These are phyloP conservation scores for Brassica balearica DNA, from an alignment of 441 rosid genomes.

Conservation along the genomic window DNA sequence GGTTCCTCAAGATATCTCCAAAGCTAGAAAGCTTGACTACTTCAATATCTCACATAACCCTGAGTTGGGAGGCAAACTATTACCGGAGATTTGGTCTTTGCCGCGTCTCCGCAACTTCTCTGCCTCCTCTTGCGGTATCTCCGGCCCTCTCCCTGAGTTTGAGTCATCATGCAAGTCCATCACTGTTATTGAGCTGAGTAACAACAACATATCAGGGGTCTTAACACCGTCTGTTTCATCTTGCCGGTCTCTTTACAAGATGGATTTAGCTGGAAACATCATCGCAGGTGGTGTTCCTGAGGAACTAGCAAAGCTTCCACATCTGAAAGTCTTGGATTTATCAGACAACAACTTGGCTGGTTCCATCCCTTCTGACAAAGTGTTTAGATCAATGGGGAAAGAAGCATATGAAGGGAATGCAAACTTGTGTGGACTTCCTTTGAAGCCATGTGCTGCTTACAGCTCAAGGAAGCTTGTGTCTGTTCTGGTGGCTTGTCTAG, in stretches of 20 bases:
- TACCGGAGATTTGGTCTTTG: conserved; percentile 64
- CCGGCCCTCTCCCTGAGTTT: conserved; percentile 69
- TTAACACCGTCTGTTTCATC: conserved; percentile 63
- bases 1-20: conserved; percentile 65
- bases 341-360: conserved; percentile 76
- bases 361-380: conserved; percentile 59
- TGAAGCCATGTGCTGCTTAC: conserved; percentile 67
- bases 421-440: conserved; percentile 83
- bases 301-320: conserved; percentile 60
- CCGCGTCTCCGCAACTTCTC: conserved; percentile 83
- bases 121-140: conserved; percentile 67
- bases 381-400: conserved; percentile 64
- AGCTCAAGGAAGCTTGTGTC: conserved; percentile 61
- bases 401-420: conserved; percentile 75
- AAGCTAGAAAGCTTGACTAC: conserved; percentile 69
- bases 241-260: conserved; percentile 59
- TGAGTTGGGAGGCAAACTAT: conserved; percentile 67
- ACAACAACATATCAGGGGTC: conserved; percentile 66
- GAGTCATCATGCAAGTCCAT: conserved; percentile 66
- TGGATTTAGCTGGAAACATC: conserved; percentile 62
- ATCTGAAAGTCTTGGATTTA: conserved; percentile 61
- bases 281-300: conserved; percentile 67
- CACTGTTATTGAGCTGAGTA: conserved; percentile 65
- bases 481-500: conserved; percentile 63
- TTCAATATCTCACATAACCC: conserved; percentile 79